Conservation (phyloP, 257 asterid species). For the Nicotiana noctiflora region DNA sequence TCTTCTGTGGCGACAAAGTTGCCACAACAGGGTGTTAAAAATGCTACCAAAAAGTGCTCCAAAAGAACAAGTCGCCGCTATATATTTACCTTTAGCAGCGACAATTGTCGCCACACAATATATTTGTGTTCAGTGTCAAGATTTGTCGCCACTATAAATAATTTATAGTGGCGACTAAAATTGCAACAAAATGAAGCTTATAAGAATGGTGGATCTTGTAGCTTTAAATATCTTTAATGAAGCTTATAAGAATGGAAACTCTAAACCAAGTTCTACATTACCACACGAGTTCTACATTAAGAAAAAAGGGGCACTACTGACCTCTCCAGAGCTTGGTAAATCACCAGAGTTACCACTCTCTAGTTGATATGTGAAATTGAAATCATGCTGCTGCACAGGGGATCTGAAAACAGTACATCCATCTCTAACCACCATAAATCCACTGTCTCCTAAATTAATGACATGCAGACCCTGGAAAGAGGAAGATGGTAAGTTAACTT, state of each 20-base stretch:
- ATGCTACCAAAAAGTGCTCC: no score
- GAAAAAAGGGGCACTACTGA: conserved; percentile 8
- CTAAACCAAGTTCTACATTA: neutral
- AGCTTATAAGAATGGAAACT: neutral
- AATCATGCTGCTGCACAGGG: conserved; percentile 95
- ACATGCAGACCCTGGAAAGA: conserved; percentile 74
- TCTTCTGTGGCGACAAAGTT: no score
- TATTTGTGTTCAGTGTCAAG: no score
- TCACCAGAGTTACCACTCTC: conserved; percentile 79
- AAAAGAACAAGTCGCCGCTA: no score
- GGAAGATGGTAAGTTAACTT: neutral
- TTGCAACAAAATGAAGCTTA: no score
- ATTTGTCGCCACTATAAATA: no score
- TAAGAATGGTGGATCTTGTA: no score
- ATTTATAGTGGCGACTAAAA: no score
- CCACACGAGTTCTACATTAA: neutral
- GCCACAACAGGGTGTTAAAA: no score
- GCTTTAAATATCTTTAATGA: no score
- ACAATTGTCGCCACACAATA: no score
- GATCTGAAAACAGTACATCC: conserved; percentile 84
- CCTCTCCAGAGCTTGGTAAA: conserved; percentile 97
- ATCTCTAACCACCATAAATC: conserved; percentile 89
- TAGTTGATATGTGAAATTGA: conserved; percentile 83
- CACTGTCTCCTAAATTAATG: conserved; percentile 89
- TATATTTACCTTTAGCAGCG: no score